A percentile compares a stretch with the other conserved stretches of the same genome.
Conservation (phyloP, 768 basidiomycete genomes). For the Tulasnella sp. region DNA sequence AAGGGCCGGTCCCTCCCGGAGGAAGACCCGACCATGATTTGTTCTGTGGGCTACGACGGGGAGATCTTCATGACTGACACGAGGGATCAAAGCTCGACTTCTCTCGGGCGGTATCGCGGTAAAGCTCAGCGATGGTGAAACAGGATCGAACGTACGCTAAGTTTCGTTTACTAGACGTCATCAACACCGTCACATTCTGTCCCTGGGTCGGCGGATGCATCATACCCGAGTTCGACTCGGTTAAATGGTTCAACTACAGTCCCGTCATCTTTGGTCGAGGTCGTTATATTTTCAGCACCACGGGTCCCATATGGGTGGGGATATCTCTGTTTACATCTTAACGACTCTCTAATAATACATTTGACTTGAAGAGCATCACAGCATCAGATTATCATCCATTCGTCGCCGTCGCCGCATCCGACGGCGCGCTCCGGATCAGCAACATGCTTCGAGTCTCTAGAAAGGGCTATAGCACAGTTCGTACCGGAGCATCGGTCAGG, state of each 20-base stretch:
- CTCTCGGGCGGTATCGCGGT: conserved; percentile 74
- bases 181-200: conserved; percentile 55
- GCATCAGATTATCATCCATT: conserved; percentile 83
- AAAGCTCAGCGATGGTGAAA: not conserved
- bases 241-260: conserved; percentile 63
- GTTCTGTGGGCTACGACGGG: conserved; percentile 74
- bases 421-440: conserved; percentile 69
- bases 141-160: not conserved
- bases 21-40: conserved; percentile 40
- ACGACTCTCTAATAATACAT: not conserved
- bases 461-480: conserved; percentile 58
- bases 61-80: conserved; percentile 65
- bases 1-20: conserved; percentile 23
- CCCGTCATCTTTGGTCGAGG: conserved; percentile 65
- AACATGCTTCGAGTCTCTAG: conserved; percentile 57
- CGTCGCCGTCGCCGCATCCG: conserved; percentile 67
- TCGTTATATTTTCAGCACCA: conserved; percentile 57
- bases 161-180: conserved; percentile 42
- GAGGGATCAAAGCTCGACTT: conserved; percentile 51
- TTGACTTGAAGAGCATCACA: conserved; percentile 28
- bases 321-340: not conserved
- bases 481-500: conserved; percentile 21
- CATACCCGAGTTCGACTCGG: conserved; percentile 75
- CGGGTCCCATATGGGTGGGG: conserved; percentile 74
- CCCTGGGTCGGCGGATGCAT: conserved; percentile 56